Conservation (phyloP, 805 yeast species). For the Starmerella sp. region DNA sequence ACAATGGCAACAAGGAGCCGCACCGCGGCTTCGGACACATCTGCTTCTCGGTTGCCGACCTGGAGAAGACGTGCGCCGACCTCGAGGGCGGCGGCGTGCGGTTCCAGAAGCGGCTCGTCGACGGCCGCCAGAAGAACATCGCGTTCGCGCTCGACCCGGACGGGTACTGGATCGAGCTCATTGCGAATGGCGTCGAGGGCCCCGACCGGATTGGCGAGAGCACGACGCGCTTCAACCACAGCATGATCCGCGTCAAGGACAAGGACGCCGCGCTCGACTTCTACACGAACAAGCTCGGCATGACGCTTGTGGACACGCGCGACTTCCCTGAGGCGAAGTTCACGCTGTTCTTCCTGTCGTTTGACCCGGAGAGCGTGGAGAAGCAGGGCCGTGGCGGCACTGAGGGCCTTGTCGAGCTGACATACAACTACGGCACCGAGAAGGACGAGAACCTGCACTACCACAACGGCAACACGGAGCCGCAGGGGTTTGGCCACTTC, state of each 20-base stretch:
- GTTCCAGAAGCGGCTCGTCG: constrained; percentile 73
- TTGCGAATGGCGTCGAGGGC: constrained; percentile 38
- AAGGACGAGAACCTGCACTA: constrained; percentile 59
- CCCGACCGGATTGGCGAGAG: constrained; percentile 6
- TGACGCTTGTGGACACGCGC: constrained; percentile 52
- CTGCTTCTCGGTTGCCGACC: constrained; percentile 75
- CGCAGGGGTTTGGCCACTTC: constrained; percentile 80
- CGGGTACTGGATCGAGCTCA: constrained; percentile 91
- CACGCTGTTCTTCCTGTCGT: constrained; percentile 77
- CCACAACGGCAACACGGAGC: constrained; percentile 70
- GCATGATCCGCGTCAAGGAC: constrained; percentile 89
- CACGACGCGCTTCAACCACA: constrained; percentile 60
- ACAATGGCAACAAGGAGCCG: constrained; percentile 78
- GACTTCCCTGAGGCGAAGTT: constrained; percentile 63
- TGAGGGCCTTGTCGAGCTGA: constrained; percentile 74
- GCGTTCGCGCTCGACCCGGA: constrained; percentile 94
- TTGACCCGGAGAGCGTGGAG: constrained; percentile 35
- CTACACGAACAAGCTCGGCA: constrained; percentile 68
- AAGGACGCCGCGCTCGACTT: constrained; percentile 64
- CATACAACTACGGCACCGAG: constrained; percentile 96
- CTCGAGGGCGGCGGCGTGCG: constrained; percentile 52
- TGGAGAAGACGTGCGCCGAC: constrained; percentile 46
- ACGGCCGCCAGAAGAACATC: constrained; percentile 86
- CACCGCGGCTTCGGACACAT: constrained; percentile 90
- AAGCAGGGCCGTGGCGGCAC: constrained; percentile 34